Conservation (phyloP, 1,139 yeast genomes). For the Scheffersomyces illinoinensis region DNA sequence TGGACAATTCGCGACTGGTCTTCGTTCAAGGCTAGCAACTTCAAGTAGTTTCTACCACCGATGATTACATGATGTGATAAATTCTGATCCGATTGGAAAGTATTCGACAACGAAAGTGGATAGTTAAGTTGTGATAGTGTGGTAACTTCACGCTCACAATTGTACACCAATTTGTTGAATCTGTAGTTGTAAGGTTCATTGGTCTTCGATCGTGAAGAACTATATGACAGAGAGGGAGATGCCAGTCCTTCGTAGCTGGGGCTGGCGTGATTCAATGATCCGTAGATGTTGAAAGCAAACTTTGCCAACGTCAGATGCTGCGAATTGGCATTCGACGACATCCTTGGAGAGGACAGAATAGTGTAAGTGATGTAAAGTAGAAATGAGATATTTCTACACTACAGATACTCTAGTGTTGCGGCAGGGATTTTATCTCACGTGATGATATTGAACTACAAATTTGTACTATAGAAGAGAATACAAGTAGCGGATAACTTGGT, state of each 20-base stretch:
- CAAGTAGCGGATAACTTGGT: background rate
- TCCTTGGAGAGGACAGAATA: background rate
- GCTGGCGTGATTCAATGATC: constrained; percentile 18
- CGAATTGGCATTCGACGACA: background rate
- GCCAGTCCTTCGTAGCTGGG: constrained; percentile 7
- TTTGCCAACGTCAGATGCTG: constrained; percentile 20
- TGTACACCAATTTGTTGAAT: constrained; percentile 18
- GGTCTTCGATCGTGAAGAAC: constrained; percentile 8
- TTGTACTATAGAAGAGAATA: background rate
- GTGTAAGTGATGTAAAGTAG: background rate
- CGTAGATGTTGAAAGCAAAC: constrained; percentile 40
- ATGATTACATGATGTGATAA: constrained; percentile 43
- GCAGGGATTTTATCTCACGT: background rate
- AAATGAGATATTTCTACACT: background rate
- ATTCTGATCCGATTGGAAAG: constrained; percentile 9
- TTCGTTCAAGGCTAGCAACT: constrained; percentile 44
- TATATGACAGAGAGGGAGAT: constrained; percentile 12
- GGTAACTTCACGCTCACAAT: constrained; percentile 32
- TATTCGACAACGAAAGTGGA: constrained; percentile 12
- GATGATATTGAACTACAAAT: background rate
- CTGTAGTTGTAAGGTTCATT: constrained; percentile 5
- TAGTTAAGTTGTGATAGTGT: constrained; percentile 39
- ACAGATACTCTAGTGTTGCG: background rate
- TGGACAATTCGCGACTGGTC: constrained; percentile 39
- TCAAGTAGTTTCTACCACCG: constrained; percentile 61